These are phyloP conservation scores for Lepidopterella palustris DNA, from an alignment of 495 filamentous ascomycete genomes.

Conservation along the genomic window DNA sequence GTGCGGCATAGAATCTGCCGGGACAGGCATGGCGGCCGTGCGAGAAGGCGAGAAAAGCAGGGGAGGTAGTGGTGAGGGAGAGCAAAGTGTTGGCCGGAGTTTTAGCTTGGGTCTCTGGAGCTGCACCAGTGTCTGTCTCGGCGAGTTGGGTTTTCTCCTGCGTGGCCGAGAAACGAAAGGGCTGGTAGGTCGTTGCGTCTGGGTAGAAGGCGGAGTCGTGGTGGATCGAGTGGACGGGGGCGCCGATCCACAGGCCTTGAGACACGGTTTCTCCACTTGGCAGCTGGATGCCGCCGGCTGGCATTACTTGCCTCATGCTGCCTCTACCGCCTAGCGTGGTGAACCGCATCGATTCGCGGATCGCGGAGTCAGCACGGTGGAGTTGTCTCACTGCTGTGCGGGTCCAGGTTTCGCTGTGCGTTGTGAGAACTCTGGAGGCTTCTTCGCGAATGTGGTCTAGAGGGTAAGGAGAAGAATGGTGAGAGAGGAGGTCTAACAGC, in stretches of 20 bases:
- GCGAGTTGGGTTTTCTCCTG: not conserved
- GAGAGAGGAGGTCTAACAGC: slow-evolving; percentile 11
- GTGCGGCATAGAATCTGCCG: not conserved
- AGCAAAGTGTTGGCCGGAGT: too few species aligned
- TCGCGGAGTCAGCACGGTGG: slow-evolving; percentile 39
- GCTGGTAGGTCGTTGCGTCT: not conserved
- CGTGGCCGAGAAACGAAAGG: not conserved
- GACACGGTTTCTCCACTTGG: slow-evolving; percentile 36
- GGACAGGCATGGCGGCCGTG: not conserved
- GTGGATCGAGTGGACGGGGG: slow-evolving; percentile 37
- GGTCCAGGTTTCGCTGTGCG: not conserved
- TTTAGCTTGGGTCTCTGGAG: too few species aligned
- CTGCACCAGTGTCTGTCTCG: not conserved
- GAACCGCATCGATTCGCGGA: slow-evolving; percentile 42
- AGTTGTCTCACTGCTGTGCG: slow-evolving; percentile 27
- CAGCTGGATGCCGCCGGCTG: slow-evolving; percentile 34
- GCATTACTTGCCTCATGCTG: slow-evolving; percentile 40
- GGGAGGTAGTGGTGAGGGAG: not conserved
- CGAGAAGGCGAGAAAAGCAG: not conserved
- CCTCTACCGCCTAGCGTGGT: slow-evolving; percentile 39
- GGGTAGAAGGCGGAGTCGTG: slow-evolving; percentile 39
- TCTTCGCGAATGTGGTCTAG: not conserved
- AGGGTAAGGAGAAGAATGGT: not conserved
- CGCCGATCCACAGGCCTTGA: slow-evolving; percentile 36
- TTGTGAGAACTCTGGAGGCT: not conserved